Conservation (phyloP, 2,329 filamentous ascomycete genomes). For the Aureobasidium leucospermi region DNA sequence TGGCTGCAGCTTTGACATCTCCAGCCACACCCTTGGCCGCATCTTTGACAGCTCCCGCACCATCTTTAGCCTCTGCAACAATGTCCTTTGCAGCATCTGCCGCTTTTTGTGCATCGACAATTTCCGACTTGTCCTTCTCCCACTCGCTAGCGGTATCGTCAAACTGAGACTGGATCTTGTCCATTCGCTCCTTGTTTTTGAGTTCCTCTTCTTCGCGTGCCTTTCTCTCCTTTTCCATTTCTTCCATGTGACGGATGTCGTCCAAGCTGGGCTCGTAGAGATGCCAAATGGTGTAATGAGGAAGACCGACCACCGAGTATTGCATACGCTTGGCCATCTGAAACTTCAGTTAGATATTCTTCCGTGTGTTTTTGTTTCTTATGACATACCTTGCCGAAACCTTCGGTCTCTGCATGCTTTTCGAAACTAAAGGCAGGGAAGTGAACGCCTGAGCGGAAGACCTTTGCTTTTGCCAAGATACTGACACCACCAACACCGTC, state of each 20-base stretch:
- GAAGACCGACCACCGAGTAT: constrained; percentile 88
- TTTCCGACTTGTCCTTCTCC: constrained; percentile 80
- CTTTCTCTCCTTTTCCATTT: constrained; percentile 86
- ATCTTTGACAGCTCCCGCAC: constrained; percentile 14
- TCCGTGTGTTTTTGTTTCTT: not conserved
- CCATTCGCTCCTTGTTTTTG: constrained; percentile 61
- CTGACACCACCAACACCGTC: constrained; percentile 96
- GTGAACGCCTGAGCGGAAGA: constrained; percentile 91
- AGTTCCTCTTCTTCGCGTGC: constrained; percentile 74
- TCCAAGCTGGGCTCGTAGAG: constrained; percentile 98
- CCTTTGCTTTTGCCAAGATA: constrained; percentile 90
- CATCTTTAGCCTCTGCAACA: constrained; percentile 24
- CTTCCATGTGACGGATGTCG: constrained; percentile 95
- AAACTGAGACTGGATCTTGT: constrained; percentile 76
- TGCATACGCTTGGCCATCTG: constrained; percentile 97
- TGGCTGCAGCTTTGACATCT: constrained; percentile 10
- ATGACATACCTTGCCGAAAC: constrained; percentile 86
- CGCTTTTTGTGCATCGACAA: constrained; percentile 54
- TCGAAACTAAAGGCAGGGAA: constrained; percentile 98
- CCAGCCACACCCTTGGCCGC: constrained; percentile 9
- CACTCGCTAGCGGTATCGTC: constrained; percentile 72
- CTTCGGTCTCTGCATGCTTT: constrained; percentile 96
- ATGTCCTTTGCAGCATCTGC: constrained; percentile 26
- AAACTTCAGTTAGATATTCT: constrained; percentile 22
- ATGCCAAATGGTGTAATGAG: constrained; percentile 99